Conservation (phyloP, 148 eudicot species). For the Nepenthes mirabilis region DNA sequence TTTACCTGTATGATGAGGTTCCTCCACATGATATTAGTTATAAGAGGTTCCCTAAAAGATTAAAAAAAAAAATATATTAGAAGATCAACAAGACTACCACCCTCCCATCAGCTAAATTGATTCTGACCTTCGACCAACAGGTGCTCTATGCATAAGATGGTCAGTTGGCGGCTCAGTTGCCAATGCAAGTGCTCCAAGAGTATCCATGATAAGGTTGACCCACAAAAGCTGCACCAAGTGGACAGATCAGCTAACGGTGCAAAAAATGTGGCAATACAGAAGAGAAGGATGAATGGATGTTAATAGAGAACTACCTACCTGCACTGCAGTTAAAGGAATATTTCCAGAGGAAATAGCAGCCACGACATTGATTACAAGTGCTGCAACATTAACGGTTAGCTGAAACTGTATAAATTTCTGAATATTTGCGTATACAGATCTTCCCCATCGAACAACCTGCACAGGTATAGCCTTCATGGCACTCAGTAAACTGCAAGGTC, state of each 20-base stretch:
- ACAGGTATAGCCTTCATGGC: neutral
- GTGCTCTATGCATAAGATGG: slow-evolving; percentile 75
- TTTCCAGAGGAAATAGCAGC: slow-evolving; percentile 78
- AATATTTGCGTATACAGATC: slow-evolving; percentile 89
- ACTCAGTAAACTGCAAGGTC: neutral
- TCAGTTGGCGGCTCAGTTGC: slow-evolving; percentile 97
- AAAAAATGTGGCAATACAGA: neutral
- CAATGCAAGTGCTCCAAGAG: slow-evolving; percentile 88
- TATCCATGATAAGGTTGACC: slow-evolving; percentile 97
- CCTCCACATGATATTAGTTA: slow-evolving; percentile 99
- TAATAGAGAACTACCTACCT: slow-evolving; percentile 26
- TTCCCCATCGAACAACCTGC: slow-evolving; percentile 96
- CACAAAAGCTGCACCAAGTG: slow-evolving; percentile 61
- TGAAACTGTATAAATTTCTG: slow-evolving; percentile 96
- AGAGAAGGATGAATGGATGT: neutral
- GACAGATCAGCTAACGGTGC: neutral
- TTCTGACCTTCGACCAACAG: slow-evolving; percentile 83
- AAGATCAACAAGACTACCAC: neutral
- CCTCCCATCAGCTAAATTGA: neutral
- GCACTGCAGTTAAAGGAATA: slow-evolving; percentile 80
- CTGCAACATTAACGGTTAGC: slow-evolving; percentile 95
- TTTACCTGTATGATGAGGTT: slow-evolving; percentile 76
- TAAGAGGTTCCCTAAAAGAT: slow-evolving; percentile 76
- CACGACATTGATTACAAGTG: slow-evolving; percentile 77
- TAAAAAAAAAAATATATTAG: neutral